A percentile compares a stretch with the other conserved stretches of the same genome.
Evolutionary conservation across 208 protist species (phyloP).

Genomic region (Leishmania amazonensis): DNA sequence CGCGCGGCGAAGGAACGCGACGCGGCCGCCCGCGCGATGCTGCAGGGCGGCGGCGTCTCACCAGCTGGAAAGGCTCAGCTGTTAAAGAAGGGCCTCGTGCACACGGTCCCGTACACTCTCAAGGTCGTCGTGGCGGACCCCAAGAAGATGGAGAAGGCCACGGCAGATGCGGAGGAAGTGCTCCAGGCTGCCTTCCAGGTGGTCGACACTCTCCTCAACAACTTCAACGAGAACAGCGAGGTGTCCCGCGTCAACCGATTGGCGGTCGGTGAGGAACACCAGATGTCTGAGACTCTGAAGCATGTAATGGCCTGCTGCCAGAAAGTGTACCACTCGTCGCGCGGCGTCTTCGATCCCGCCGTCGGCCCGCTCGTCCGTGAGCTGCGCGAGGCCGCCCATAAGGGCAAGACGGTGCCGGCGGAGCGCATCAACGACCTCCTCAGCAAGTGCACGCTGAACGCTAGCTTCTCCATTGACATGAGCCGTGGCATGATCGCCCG

Average conservation of each 20-base stretch:
- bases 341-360: conserved; percentile 59
- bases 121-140: conserved; percentile 43
- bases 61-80: conserved; percentile 31
- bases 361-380: conserved; percentile 31
- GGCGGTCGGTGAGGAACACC: conserved; percentile 44
- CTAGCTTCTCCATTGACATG: conserved; percentile 56
- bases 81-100: conserved; percentile 48
- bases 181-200: conserved; percentile 54
- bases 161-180: conserved; percentile 27
- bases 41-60: conserved; percentile 39
- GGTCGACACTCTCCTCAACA: conserved; percentile 63
- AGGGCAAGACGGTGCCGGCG: conserved; percentile 28
- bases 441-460: conserved; percentile 41
- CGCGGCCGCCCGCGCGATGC: conserved; percentile 52
- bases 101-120: conserved; percentile 80
- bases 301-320: conserved; percentile 53
- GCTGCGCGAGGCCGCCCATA: conserved; percentile 37
- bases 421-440: conserved; percentile 32
- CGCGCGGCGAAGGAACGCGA: conserved; percentile 60
- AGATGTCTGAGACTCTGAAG: conserved; percentile 61
- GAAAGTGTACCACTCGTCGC: conserved; percentile 51
- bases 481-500: conserved; percentile 43
- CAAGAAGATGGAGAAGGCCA: conserved; percentile 25
- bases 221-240: conserved; percentile 72
- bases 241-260: conserved; percentile 52